Evolutionary conservation across 2,329 filamentous ascomycete genomes (phyloP).

Genomic region (Monosporascus sp.): DNA sequence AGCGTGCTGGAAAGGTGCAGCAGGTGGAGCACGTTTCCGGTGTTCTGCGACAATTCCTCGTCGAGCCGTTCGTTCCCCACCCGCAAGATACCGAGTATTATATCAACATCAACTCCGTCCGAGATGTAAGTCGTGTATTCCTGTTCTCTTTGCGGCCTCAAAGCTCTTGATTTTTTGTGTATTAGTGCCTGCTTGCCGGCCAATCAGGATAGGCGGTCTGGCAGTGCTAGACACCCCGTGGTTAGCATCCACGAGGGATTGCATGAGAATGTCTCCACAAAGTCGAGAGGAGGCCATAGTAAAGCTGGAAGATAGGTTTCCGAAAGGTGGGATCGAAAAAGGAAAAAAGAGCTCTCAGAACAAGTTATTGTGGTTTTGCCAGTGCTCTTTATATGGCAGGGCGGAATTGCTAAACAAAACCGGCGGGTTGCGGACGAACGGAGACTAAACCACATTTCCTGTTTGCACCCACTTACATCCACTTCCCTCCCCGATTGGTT

Average conservation of each 20-base stretch:
- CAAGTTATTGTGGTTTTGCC: conserved; percentile 10
- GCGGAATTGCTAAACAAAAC: conserved; percentile 14
- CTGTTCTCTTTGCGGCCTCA: not conserved
- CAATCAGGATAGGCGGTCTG: not conserved
- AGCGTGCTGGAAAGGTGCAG: conserved; percentile 84
- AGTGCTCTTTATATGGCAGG: conserved; percentile 17
- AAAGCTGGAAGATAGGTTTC: not conserved
- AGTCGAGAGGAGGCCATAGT: not conserved
- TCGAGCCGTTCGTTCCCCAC: conserved; percentile 98
- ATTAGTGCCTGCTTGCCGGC: conserved; percentile 9
- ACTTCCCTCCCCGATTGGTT: conserved; percentile 14
- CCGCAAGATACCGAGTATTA: conserved; percentile 96
- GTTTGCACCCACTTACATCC: conserved; percentile 19
- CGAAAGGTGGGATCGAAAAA: conserved; percentile 3
- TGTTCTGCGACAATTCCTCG: conserved; percentile 88
- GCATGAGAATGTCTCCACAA: not conserved
- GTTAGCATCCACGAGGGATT: not conserved
- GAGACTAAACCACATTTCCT: conserved; percentile 38
- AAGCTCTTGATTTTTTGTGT: not conserved
- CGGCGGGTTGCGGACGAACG: conserved; percentile 34
- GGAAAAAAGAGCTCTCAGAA: conserved; percentile 5
- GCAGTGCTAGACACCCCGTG: not conserved
- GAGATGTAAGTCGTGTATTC: conserved; percentile 72
- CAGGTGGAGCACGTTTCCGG: conserved; percentile 90
- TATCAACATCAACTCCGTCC: conserved; percentile 99